Base-by-base conservation (phyloP, 1,284 basidiomycete species). In the Jaminaea rosea region DNA sequence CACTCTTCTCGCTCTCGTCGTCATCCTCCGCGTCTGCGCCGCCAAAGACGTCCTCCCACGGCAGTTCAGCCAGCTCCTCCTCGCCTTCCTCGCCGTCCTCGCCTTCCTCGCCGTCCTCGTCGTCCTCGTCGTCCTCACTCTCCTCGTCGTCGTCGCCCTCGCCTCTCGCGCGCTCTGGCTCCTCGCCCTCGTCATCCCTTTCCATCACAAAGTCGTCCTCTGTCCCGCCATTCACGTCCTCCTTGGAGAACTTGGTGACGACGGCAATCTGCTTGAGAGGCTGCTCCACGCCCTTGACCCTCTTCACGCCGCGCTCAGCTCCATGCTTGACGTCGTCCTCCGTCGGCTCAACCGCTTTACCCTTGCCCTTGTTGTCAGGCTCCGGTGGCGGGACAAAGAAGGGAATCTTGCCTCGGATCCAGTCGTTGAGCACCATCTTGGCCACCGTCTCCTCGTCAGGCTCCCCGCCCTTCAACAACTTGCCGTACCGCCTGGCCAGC, bases 371-470 rank as follows among this genome's bases (percentile, higher is more conserved):
- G 24, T 17, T 42, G 4, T 17, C 39, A 21, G 63, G 60, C 44
- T 47, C 29, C 8, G 69, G 68, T 23, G 88, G 88, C 9, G 84
- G 72, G 21, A 88, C 87, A 63, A 89, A 91, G 78, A 83, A 91
- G 27, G 88, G 88, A 67, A 92, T 88, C 66, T 91, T 87, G 23
- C 94, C 94, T 50, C 94, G 80, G 55, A 96, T 91, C 94, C 94
- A 98, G 75, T 98, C 94, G 75, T 87, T 90, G 64, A 98, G 77
- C 44, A 98, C 79, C 76, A 97, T 93, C 79, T 93, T 97, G 28
- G 93, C 88, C 13, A 92, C 88, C 3, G 87, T 83, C 72, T 97
- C 88, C 46, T 86, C 75, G 75, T 97, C 92, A 1, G 93, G 88
- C 75, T 97, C 92, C 59, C 94, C 93, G 47, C 91, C 89, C 72